Evolutionary conservation across 768 basidiomycete species (phyloP), one percentile per base, ranked within the genome.

Genomic region (Rubroboletus pulcherrimus): DNA sequence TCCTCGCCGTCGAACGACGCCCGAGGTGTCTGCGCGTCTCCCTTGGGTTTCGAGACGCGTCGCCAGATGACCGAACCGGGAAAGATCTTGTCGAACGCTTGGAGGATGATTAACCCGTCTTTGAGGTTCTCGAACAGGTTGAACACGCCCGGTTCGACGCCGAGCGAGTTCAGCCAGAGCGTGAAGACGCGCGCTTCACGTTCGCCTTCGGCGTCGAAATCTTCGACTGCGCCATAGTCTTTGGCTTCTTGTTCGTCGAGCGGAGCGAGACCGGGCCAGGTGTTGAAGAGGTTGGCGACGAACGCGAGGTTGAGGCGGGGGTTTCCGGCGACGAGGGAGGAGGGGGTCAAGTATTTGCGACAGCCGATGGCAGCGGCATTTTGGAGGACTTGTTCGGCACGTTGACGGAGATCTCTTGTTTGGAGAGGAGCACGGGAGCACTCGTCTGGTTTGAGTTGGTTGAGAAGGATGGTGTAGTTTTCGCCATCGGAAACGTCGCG

Each of bases 151-250:
- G 97, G 97, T 52, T 99, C 95, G 56, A 98, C 97, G 58, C 91
- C 93, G 49, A 99, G 81, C 12, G 92, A 94, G 78, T 99, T 99
- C 58, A 99, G 80, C 97, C 97, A 99, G 19, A 99, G 83, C 0
- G 90, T 99, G 70, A 99, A 99, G 31, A 95, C 97, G 37, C 96
- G 86, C 5, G 97, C 97, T 72, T 98, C 97, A 45, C 97, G 86
- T 71, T 99, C 97, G 57, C 97, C 97, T 71, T 99, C 97, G 0
- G 96, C 97, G 59, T 99, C 97, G 64, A 99, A 99, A 75, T 98
- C 97, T 66, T 98, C 96, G 35, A 99, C 82, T 0, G 77, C 83
- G 24, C 91, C 90, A 56, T 91, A 91, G 62, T 91, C 89, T 58
- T 96, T 93, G 5, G 89, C 89, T 69, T 98, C 94, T 67, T 93